Percentiles rank a stretch among this genome's conserved stretches.
Conservation (phyloP, 306 rosid genomes). For the Lagenaria siceraria region DNA sequence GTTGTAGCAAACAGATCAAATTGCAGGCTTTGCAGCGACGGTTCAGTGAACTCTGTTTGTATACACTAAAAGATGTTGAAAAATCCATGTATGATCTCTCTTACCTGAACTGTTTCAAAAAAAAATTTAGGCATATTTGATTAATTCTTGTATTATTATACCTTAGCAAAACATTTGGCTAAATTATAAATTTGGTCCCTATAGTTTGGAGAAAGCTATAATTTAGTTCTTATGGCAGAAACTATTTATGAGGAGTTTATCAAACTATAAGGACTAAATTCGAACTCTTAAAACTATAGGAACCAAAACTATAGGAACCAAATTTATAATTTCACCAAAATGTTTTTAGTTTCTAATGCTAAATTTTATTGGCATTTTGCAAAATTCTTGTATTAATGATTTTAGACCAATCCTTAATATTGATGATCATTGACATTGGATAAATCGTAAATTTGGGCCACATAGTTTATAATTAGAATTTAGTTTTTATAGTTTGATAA, state of each 20-base stretch:
- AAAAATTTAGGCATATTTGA: background rate
- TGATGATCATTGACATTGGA: too few species aligned
- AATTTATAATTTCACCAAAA: background rate
- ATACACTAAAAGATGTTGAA: background rate
- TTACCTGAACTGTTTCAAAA: background rate
- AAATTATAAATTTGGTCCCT: too few species aligned
- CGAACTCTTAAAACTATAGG: too few species aligned
- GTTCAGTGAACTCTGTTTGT: background rate
- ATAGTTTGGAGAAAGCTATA: too few species aligned
- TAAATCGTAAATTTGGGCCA: too few species aligned
- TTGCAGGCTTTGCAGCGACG: slow-evolving; percentile 6
- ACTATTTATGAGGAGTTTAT: too few species aligned
- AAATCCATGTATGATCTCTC: slow-evolving; percentile 3
- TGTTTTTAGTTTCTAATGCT: background rate
- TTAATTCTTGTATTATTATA: background rate
- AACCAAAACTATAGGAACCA: too few species aligned
- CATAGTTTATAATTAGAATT: too few species aligned
- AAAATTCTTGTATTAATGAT: background rate
- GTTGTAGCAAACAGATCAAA: slow-evolving; percentile 3
- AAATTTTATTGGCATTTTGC: background rate
- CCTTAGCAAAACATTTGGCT: too few species aligned
- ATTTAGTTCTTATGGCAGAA: too few species aligned
- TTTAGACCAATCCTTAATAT: background rate
- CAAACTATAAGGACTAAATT: too few species aligned
- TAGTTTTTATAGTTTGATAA: too few species aligned